Evolutionary conservation across 1,139 yeast species (phyloP).

Genomic region (Taphrina communis): DNA sequence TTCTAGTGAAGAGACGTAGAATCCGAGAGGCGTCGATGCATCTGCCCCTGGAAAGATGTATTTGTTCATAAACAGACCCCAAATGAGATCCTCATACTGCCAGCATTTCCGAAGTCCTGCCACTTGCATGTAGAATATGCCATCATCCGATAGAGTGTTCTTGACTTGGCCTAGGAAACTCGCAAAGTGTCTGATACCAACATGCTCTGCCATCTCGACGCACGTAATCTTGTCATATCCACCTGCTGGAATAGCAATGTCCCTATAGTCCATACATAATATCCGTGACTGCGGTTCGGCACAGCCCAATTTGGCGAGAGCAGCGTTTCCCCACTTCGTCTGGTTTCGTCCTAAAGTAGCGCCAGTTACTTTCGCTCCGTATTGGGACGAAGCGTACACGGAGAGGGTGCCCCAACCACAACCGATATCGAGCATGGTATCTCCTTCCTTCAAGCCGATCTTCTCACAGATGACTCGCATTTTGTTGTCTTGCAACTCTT

Average conservation of each 20-base stretch:
- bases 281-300: conserved; percentile 71
- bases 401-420: conserved; percentile 98
- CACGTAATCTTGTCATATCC: conserved; percentile 87
- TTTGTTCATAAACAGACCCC: conserved; percentile 97
- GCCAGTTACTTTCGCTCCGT: conserved; percentile 88
- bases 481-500: conserved; percentile 89
- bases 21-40: conserved; percentile 91
- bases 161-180: conserved; percentile 78
- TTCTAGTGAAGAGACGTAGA: conserved; percentile 77
- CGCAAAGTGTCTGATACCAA: conserved; percentile 84
- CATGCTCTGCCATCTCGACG: conserved; percentile 96
- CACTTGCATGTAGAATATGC: conserved; percentile 82
- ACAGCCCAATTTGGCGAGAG: conserved; percentile 72
- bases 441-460: conserved; percentile 74
- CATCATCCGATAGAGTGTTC: conserved; percentile 90
- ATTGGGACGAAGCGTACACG: conserved; percentile 77
- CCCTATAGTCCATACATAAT: conserved; percentile 87
- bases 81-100: conserved; percentile 92
- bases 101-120: conserved; percentile 90
- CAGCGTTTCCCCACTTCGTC: conserved; percentile 84
- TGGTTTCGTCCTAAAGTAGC: conserved; percentile 88
- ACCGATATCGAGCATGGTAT: conserved; percentile 79
- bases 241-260: conserved; percentile 78
- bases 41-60: conserved; percentile 98
- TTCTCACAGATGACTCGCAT: conserved; percentile 86